Evolutionary conservation across 164 flowering plant genomes (phyloP), one percentile per base, ranked within the genome.

Genomic region (Piper betle): DNA sequence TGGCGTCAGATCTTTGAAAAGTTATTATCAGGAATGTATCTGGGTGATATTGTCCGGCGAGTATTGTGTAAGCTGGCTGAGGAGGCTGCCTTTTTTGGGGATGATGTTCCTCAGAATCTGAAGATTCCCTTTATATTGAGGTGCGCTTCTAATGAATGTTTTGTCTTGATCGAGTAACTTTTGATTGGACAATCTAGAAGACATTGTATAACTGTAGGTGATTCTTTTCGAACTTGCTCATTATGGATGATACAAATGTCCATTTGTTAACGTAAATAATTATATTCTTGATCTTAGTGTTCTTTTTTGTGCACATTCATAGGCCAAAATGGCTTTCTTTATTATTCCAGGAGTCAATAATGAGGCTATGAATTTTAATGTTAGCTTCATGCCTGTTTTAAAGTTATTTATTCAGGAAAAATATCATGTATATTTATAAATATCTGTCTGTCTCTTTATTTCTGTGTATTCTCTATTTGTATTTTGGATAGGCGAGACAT

Each of bases 11-110:
- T 85, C 50, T 86, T 80, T 78, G 99, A 93, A 78, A 93, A 93
- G 78, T 71, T 88, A 15, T 83, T 82, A 63, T 93, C 99, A 65
- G 97, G 99, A 37, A 90, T 93, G 96, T 93, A 93, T 69, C 74
- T 93, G 78, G 99, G 99, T 62, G 99, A 90, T 25, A 82, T 93
- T 67, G 83, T 88, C 12, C 88, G 95, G 46, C 78, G 88, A 75
- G 85, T 88, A 65, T 67, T 93, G 42, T 75, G 57, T 52, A 84
- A 64, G 64, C 77, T 93, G 92, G 97, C 99, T 63, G 95, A 93
- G 69, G 97, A 93, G 77, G 96, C 97, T 69, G 81, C 72, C 55
- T 74, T 90, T 56, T 93, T 93, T 72, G 97, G 97, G 46, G 96
- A 90, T 66, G 72, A 69, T 53, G 85, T 88, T 72, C 99, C 97